Evolutionary conservation across 805 yeast species (phyloP), one percentile per base, ranked within the genome.

Genomic region (Myxozyma sirexii): DNA sequence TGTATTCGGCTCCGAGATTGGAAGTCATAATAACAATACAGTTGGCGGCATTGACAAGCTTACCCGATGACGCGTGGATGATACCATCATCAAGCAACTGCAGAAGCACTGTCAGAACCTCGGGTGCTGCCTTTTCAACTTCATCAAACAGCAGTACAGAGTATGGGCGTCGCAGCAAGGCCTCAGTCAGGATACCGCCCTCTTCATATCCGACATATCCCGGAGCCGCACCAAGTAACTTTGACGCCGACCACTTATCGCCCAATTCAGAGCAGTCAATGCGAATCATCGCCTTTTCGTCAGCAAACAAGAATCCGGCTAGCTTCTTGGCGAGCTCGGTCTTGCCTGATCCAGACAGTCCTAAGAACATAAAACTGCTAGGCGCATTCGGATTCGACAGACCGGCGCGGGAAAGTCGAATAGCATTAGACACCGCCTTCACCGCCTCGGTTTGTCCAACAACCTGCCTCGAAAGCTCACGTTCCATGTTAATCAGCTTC

Each of bases 121-220:
- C 98, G 1, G 99, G 99, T 5, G 97, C 97, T 17, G 99, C 99
- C 76, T 94, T 94, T 73, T 94, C 99, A 57, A 94, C 97, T 77
- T 94, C 99, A 76, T 94, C 99, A 71, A 94, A 94, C 63, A 94
- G 80, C 42, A 94, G 81, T n/a, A 94, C 99, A 4, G 97, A 90
- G 77, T 94, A 94, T 57, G 99, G 99, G 63, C 87, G 86, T 71
- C 97, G 83, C 62, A 90, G 82, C 57, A 94, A 80, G 66, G 94
- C 96, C 70, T 94, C 96, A 4, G 99, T 94, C 67, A 94, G 81
- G 68, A 93, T 83, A 66, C 99, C 99, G 74, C 99, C 99, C 74
- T 94, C 97, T 73, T 92, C 97, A 74, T 88, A 96, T 41, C 99
- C 99, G 68, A 94, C 88, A 69, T 88, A 88, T 69, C 99, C 99